phyloP scores from a whole-genome alignment of 352 stramenopile genomes.

The Globisporangium iwayamae region DNA sequence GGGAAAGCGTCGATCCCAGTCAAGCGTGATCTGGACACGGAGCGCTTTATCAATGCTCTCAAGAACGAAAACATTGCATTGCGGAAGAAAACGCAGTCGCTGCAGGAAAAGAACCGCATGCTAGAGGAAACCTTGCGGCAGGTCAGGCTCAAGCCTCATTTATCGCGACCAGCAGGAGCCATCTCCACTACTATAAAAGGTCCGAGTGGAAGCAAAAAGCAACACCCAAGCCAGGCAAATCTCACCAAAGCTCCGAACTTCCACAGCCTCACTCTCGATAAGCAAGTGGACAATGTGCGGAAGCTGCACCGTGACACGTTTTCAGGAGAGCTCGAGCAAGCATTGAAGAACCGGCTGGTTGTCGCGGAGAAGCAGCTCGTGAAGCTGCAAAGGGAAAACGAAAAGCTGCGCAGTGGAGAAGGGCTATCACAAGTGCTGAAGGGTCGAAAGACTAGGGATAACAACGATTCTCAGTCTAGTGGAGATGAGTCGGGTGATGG shows the following conservation, averaged over 20 bases:
- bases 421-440: conserved; percentile 2
- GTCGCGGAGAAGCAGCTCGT: conserved; percentile 68
- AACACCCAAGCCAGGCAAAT: neutral
- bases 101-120: conserved; percentile 68
- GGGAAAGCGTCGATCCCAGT: conserved; percentile 25
- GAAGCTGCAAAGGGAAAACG: conserved; percentile 70
- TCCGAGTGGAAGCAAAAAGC: conserved; percentile 3
- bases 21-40: conserved; percentile 68
- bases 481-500: conserved; percentile 27
- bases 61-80: conserved; percentile 72
- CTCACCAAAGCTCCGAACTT: conserved; percentile 18
- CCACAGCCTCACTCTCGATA: conserved; percentile 28
- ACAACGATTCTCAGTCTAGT: conserved; percentile 26
- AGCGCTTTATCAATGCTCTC: conserved; percentile 78
- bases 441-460: conserved; percentile 19
- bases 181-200: conserved; percentile 15
- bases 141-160: conserved; percentile 24
- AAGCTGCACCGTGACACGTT: conserved; percentile 51
- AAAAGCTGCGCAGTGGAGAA: conserved; percentile 32
- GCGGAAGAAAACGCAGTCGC: conserved; percentile 66
- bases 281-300: conserved; percentile 39
- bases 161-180: neutral
- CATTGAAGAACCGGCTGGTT: conserved; percentile 67
- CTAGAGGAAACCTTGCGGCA: conserved; percentile 53
- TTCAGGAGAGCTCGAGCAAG: conserved; percentile 58